Percentiles rank a stretch among this genome's conserved stretches.
phyloP scores from a whole-genome alignment of 108 stramenopile species.

The Pseudonitzschia multistriata region DNA sequence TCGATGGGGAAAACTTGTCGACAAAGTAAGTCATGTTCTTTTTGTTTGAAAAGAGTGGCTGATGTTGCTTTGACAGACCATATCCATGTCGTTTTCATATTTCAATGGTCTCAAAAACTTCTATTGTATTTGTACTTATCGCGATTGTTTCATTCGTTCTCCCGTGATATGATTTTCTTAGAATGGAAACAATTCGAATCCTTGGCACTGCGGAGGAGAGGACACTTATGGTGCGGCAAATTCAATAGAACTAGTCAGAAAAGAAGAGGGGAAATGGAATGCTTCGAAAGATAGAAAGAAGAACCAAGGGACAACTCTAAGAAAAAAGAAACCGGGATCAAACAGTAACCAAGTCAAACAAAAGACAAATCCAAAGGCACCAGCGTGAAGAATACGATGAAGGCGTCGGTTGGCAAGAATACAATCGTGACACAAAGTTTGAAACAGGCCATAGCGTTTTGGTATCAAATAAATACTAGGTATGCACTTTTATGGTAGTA shows the following conservation, averaged over 20 bases:
- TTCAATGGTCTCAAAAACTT: background rate
- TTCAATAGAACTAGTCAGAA: conserved; percentile 68
- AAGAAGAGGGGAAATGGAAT: conserved; percentile 85
- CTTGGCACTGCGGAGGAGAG: conserved; percentile 86
- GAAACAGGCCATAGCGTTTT: no score
- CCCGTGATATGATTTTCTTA: background rate
- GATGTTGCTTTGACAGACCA: background rate
- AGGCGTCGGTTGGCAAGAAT: no score
- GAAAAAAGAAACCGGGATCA: background rate
- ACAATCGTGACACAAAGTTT: no score
- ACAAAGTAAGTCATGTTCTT: conserved; percentile 25
- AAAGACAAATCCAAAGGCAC: background rate
- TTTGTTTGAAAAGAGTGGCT: background rate
- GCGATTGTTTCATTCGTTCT: background rate
- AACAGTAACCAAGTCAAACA: background rate
- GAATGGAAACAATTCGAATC: conserved; percentile 73
- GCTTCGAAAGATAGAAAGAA: conserved; percentile 19
- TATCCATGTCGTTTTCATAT: background rate
- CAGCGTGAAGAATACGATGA: background rate
- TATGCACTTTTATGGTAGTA: no score
- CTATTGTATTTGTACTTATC: background rate
- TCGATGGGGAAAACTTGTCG: conserved; percentile 90
- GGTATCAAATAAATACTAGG: no score
- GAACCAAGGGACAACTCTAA: background rate
- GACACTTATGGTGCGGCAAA: conserved; percentile 85